A percentile compares a stretch with the other conserved stretches of the same genome.
Conservation (phyloP, 1,139 yeast species). For the Pichia sp. region DNA sequence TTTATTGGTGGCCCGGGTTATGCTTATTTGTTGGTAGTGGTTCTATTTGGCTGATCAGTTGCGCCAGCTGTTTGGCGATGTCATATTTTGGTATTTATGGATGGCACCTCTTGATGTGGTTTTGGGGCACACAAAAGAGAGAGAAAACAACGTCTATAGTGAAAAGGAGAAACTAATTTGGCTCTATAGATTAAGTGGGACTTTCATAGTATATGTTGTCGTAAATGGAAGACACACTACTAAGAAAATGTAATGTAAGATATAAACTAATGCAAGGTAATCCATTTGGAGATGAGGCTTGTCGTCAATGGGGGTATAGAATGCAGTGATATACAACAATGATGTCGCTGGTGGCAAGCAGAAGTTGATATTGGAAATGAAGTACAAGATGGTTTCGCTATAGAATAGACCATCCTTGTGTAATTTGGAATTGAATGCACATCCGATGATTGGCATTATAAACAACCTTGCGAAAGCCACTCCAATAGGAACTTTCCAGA, state of each 20-base stretch:
- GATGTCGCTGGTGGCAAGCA: constrained; percentile 85
- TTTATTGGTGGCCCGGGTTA: constrained; percentile 18
- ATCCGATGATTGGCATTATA: constrained; percentile 54
- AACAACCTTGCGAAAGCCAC: constrained; percentile 41
- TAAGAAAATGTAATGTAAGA: constrained; percentile 58
- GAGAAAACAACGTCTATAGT: no score
- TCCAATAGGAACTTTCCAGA: constrained; percentile 54
- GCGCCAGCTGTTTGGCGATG: constrained; percentile 6
- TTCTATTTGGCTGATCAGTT: constrained; percentile 10
- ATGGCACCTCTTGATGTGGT: constrained; percentile 1
- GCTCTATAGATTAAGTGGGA: constrained; percentile 21
- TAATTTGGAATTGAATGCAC: constrained; percentile 46
- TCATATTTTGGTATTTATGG: constrained; percentile 8
- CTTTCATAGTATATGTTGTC: constrained; percentile 49
- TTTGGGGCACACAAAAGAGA: no score
- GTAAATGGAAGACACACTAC: constrained; percentile 59
- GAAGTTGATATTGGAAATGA: constrained; percentile 67
- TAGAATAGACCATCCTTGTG: constrained; percentile 41
- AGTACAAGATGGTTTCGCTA: constrained; percentile 52
- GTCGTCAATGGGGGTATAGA: constrained; percentile 59
- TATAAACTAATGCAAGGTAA: constrained; percentile 65
- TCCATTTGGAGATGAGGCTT: constrained; percentile 71
- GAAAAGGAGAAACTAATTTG: background rate
- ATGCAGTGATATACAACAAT: constrained; percentile 75
- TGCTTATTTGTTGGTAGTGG: constrained; percentile 13